Base-by-base conservation (phyloP, 176 grass and related monocot species). In the Hyparrhenia diplandra region DNA sequence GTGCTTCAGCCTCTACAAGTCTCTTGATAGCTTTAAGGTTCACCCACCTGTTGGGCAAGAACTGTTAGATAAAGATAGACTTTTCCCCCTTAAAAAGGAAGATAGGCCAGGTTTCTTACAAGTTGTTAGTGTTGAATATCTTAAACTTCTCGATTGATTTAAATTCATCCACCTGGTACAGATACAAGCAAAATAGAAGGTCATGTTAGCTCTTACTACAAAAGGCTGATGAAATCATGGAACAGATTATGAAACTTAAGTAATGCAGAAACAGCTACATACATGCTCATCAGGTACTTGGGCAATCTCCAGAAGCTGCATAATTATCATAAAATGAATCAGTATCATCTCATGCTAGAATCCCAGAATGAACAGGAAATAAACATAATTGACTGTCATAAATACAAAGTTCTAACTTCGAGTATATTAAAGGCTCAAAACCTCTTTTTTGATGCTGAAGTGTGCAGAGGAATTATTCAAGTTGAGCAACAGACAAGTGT, bases 1-100 rank as follows among this genome's bases (percentile, higher is more conserved):
- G 96, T 29, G 93, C 93, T 52, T 99, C 96, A 83, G 90, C 90
- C 85, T 99, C 93, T 83, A 95, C 93, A 41, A 99, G 96, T 39
- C 93, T 84, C 87, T 99, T 99, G 86, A 99, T 91, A 80, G 96
- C 96, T 84, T 99, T 99, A 89, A 99, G 93, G 92, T 95, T 99
- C 85, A 99, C 92, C 96, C 96, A 95, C 78, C 96, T 99, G 77
- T 87, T 78, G 69, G 57, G 57, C 31, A 85, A 29, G 32, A 78
- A 73, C 3, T 36, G 63, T 93, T 77, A 91, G 84, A 61, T 17
- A 77, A 34, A 10, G 24, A 21, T 17, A n/a, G 46, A 54, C 23
- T 37, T 67, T 14, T 2, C 36, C 40, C 40, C 13, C 2, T 20
- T 39, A 41, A 49, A n/a, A 69, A 63, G 10, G 11, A 29, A 77